Evolutionary conservation across 2,329 filamentous ascomycete species (phyloP), one percentile per base, ranked within the genome.

Genomic region (Trichoderma sp.): DNA sequence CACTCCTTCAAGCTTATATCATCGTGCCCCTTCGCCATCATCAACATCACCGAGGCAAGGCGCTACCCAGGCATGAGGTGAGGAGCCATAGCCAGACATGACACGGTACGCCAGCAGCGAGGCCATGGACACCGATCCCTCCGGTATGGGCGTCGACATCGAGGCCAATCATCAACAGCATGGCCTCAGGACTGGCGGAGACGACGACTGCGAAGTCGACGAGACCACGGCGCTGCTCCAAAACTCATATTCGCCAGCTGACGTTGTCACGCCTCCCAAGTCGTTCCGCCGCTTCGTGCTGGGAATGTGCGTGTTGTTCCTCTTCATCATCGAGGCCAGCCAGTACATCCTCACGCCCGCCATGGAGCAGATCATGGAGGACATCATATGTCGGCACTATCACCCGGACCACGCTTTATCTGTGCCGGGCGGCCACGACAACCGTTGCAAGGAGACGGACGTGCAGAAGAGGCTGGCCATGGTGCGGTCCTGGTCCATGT

Each of bases 391-490:
- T 72, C 80, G 80, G 26, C 70, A 77, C 17, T 77, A 81, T 67
- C 82, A 81, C 68, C 79, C 81, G 5, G 74, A 78, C 2, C 73
- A 78, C 51, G 69, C 76, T 26, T 72, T 78, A 0, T 68, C 68
- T 39, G 69, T 67, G 52, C 60, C 66, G 51, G 70, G 59, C 3
- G 67, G 73, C 70, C 59, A 73, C 2, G 82, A 84, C 64, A 71
- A 75, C 51, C 74, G 77, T 6, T 87, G 85, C 74, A 86, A 87
- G 70, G 71, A 73, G 3, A 71, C 76, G 0, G 72, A 75, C 2
- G 82, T 88, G 0, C 84, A 87, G 68, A 77, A 79, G 28, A 77
- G 79, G 21, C 74, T 87, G 50, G 83, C 84, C 14, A 80, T 81
- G 76, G 73, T 87, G 19, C 76, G 78, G 47, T 83, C 83, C 0